Evolutionary conservation across 164 flowering plant species (phyloP), one percentile per base, ranked within the genome.

Genomic region (Tinospora cordifolia): DNA sequence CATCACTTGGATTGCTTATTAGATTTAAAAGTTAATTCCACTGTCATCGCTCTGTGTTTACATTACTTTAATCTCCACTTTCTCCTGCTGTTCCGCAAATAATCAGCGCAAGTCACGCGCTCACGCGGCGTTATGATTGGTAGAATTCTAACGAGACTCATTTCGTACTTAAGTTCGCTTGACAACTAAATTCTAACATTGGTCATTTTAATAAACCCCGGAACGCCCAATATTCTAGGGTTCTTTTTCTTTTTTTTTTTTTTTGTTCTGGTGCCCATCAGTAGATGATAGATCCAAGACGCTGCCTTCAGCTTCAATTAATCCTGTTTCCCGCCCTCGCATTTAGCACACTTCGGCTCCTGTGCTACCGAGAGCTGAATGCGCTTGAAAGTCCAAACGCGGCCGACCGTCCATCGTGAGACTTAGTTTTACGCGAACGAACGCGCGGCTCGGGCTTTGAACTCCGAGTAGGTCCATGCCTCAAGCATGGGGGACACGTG

Each of bases 21-120:
- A n/a, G n/a, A n/a, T n/a, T n/a, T n/a, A n/a, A 44, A 44, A 44
- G 2, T 4, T 30, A 30, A 30, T 44, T 14, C 47, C 47, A 44
- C 47, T 44, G 47, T 11, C 47, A 44, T 44, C 47, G 2, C 47
- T 44, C 14, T 14, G 47, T 44, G 47, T 44, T 14, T 7, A 14
- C 47, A 44, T 44, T 65, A 47, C 27, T 67, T 67, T 15, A 44
- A 12, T 36, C 17, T 64, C 41, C n/a, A 30, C 21, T 38, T 63
- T 63, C 40, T 27, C 13, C 10, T 34, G 22, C 14, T 17, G 13
- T n/a, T 11, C 11, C 22, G 66, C 44, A 11, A 51, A 34, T 68
- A 8, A 14, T 51, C 62, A 62, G 62, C 60, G 60, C 62, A 68
- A 41, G 36, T 68, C 40, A 51, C 60, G 70, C 70, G 62, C 26